Evolutionary conservation across 2,329 filamentous ascomycete genomes (phyloP).

Genomic region (Fusarium fujikuroi): DNA sequence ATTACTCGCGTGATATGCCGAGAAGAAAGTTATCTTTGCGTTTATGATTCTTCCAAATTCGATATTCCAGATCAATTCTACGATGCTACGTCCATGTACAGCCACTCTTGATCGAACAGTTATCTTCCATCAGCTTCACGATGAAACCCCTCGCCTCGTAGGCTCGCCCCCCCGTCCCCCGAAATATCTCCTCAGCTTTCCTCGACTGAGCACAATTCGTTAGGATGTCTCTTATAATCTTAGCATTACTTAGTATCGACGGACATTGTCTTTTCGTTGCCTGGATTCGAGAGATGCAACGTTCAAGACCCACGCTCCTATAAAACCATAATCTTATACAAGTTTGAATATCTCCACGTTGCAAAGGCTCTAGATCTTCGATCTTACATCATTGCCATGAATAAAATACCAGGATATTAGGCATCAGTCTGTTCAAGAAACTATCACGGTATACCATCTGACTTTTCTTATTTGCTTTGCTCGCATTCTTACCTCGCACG

Average conservation of each 20-base stretch:
- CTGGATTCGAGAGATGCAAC: not conserved
- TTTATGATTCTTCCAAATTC: accelerated
- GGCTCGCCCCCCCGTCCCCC: not conserved
- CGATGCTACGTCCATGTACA: accelerated
- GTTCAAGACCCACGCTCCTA: not conserved
- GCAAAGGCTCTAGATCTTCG: not conserved
- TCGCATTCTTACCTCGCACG: not conserved
- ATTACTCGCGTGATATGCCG: not conserved
- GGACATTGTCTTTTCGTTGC: not conserved
- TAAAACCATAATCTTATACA: not conserved
- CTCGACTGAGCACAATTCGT: not conserved
- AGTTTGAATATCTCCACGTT: not conserved
- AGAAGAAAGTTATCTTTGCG: not conserved
- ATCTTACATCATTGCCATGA: accelerated
- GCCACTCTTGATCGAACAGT: not conserved
- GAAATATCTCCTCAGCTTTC: not conserved
- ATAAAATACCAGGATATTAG: accelerated
- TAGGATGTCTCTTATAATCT: not conserved
- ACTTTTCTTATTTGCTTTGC: not conserved
- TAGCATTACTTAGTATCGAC: accelerated
- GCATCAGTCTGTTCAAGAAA: accelerated
- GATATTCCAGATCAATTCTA: accelerated
- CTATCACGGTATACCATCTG: not conserved
- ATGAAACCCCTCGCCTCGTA: not conserved
- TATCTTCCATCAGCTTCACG: not conserved